A percentile compares a stretch with the other conserved stretches of the same genome.
These are phyloP conservation scores for Pyrenula massariospora DNA, from an alignment of 495 filamentous ascomycete species.

Conservation along the genomic window DNA sequence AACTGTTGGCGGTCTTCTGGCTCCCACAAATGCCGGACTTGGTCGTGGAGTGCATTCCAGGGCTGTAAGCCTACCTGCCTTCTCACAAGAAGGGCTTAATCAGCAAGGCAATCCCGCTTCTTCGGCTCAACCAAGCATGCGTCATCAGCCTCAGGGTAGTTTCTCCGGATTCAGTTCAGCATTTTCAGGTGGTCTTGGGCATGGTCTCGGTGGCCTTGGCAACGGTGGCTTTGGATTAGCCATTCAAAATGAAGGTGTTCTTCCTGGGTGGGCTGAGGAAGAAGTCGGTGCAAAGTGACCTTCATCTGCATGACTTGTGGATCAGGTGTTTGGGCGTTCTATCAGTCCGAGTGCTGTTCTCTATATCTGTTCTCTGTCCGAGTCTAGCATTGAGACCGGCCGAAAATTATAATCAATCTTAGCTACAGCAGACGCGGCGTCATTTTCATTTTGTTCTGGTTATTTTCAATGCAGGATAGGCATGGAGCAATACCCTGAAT, in stretches of 20 bases:
- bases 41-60: constrained; percentile 66
- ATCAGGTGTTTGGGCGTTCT: not conserved
- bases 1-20: constrained; percentile 62
- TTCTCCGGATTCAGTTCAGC: constrained; percentile 47
- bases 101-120: constrained; percentile 26
- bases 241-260: constrained; percentile 49
- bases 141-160: constrained; percentile 41
- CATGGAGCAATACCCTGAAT: not conserved
- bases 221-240: constrained; percentile 49
- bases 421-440: not conserved
- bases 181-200: constrained; percentile 35
- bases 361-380: not conserved
- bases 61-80: constrained; percentile 72
- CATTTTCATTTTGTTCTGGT: not conserved
- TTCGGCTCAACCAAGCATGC: constrained; percentile 25
- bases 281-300: constrained; percentile 44
- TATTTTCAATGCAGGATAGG: not conserved
- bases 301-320: not conserved
- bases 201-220: constrained; percentile 43
- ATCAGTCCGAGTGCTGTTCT: not conserved
- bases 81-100: constrained; percentile 46
- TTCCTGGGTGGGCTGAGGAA: constrained; percentile 58
- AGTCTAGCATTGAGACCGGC: not conserved
- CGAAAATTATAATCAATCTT: not conserved
- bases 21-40: constrained; percentile 48